Evolutionary conservation across 208 protist species (phyloP), one percentile per base, ranked within the genome.

Genomic region (Acanthamoeba healyi): DNA sequence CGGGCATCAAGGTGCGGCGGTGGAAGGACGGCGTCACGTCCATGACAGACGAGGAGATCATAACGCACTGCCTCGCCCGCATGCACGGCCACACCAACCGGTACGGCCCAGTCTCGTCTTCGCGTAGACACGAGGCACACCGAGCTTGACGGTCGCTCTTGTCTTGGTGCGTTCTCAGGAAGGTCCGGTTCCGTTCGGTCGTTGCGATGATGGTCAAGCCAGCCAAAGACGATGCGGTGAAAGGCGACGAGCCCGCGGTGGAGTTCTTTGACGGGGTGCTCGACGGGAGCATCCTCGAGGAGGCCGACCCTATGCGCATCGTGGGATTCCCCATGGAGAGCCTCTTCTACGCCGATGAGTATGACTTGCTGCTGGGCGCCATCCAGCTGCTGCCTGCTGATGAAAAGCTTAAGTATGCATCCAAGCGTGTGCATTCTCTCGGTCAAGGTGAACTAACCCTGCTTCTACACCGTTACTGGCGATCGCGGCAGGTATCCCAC

Each of bases 1-100:
- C 79, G 0, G 79, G 79, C 38, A 87, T 87, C 79, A 87, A 87
- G 44, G 79, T 87, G 46, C 79, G 79, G 5, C 38, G 79, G 79
- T 87, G 79, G 79, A 29, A 29, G 44, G 79, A 87, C 46, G 79
- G 79, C 79, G 7, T 63, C 46, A 87, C 79, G n/a, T 51, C 79
- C 15, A 87, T 87, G 79, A 87, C 42, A 7, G 79, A 87, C 46
- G 79, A 51, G 46, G 79, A 29, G 19, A 51, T 87, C 46, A 87
- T 87, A 15, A 38, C 14, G 3, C 49, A 87, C 79, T 87, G 79
- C 36, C 49, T 87, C 12, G 29, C 24, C 32, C 42, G 38, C 12
- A 87, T 87, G 79, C 22, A 87, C 3, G 79, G 49, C 26, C n/a
- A 63, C 15, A 9, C 46, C 44, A 54, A 87, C 29, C n/a, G 46